These are phyloP conservation scores for Chrysosporium queenslandicum DNA, from an alignment of 2,329 filamentous ascomycete genomes.

Conservation along the genomic window DNA sequence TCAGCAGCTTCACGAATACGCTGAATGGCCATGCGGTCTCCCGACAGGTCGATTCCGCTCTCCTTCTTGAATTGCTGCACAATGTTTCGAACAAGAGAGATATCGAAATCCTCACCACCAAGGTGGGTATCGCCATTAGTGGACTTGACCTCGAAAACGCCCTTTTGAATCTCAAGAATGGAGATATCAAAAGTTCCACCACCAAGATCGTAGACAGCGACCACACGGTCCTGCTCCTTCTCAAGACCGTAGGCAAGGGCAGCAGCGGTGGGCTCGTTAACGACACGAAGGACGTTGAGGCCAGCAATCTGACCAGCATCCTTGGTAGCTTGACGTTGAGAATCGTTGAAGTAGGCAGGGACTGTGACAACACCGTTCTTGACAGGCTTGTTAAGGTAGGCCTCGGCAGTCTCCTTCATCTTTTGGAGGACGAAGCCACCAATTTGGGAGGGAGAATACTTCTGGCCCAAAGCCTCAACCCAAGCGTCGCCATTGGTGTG, in stretches of 20 bases:
- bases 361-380: conserved; percentile 97
- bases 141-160: conserved; percentile 97
- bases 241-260: conserved; percentile 93
- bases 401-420: conserved; percentile 98
- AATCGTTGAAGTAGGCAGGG: conserved; percentile 97
- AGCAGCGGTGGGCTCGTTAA: conserved; percentile 95
- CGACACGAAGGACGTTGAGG: conserved; percentile 91
- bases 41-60: conserved; percentile 76
- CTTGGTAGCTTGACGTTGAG: conserved; percentile 95
- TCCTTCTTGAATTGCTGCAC: conserved; percentile 96
- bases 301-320: conserved; percentile 94
- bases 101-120: conserved; percentile 97
- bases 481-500: conserved; percentile 94
- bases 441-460: conserved; percentile 96
- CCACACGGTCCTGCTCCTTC: conserved; percentile 80
- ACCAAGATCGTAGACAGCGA: conserved; percentile 95
- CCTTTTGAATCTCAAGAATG: conserved; percentile 91
- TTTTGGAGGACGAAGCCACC: conserved; percentile 94
- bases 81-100: conserved; percentile 83
- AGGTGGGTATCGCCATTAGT: conserved; percentile 98
- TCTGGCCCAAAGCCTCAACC: conserved; percentile 86
- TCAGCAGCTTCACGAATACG: conserved; percentile 97
- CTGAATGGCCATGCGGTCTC: conserved; percentile 96
- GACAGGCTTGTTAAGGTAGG: conserved; percentile 77
- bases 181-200: conserved; percentile 99